Base-by-base conservation (phyloP, 2,329 filamentous ascomycete species). In the Akanthomyces muscarius region DNA sequence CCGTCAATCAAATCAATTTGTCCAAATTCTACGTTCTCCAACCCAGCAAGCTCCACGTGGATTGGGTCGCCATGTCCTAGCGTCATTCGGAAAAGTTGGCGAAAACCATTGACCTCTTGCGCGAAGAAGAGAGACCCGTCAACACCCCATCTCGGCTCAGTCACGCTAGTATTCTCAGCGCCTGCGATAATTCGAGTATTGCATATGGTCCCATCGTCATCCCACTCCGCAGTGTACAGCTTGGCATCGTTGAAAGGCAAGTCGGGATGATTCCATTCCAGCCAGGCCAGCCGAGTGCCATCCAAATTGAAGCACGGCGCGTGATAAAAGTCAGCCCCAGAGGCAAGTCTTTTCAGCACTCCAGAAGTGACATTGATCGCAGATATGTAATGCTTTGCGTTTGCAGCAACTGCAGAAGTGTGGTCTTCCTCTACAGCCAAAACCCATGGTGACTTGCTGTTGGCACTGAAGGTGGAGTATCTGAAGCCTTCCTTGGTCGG, bases 401-500 rank as follows among this genome's bases (percentile, higher is more conserved):
- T 65, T 11, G 65, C 65, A 0, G 71, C 68, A 7, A 58, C 66
- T 0, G 71, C 58, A 3, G 69, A 65, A 1, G 64, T 65, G 61
- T 82, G 79, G 52, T 81, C 77, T 66, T 83, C 83, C 64, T 82
- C 73, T 23, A 81, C 75, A 0, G 82, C 81, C 13, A 85, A 66
- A 2, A 83, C 76, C 78, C 78, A 82, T 0, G 71, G 65, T 10
- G 71, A 66, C 0, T 59, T 65, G 3, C 74, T 72, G 62, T 80
- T 75, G 4, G 74, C 75, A 55, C 77, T 73, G 64, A 83, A 83
- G 68, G 82, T 75, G n/a, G 78, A 76, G 67, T 80, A 80, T 65
- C 80, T 72, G 63, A 83, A 53, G 28, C 71, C 69, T 16, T 70
- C 57, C n/a, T 72, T 66, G 4, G 68, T 65, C 13, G 77, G 56